Evolutionary conservation across 2,329 filamentous ascomycete species (phyloP).

Genomic region (Hymenoscyphus repandus): DNA sequence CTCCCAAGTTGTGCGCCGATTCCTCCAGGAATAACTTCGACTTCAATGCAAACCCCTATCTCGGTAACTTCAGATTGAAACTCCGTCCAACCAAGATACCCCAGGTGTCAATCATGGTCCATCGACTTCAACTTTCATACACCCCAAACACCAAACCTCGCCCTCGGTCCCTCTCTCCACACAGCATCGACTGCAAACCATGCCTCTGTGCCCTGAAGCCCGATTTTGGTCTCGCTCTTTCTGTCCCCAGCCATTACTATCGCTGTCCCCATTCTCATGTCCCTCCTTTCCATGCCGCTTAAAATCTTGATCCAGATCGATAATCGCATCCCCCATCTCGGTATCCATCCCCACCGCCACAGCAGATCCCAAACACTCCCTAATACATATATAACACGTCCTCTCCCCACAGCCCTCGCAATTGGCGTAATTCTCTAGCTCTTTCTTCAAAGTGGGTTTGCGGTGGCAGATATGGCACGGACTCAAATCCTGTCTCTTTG

Average conservation of each 20-base stretch:
- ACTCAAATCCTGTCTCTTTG: constrained; percentile 32
- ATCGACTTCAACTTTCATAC: constrained; percentile 36
- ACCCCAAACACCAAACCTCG: constrained; percentile 62
- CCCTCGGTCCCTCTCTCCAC: constrained; percentile 60
- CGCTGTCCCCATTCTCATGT: background rate
- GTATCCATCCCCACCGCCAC: constrained; percentile 19
- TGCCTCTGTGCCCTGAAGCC: constrained; percentile 28
- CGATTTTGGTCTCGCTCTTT: background rate
- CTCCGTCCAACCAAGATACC: too few species aligned
- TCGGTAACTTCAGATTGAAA: background rate
- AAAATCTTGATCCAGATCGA: background rate
- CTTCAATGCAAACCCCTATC: background rate
- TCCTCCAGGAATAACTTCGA: background rate
- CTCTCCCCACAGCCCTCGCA: constrained; percentile 57
- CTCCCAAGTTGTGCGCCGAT: background rate
- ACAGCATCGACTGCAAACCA: constrained; percentile 64
- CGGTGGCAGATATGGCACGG: constrained; percentile 66
- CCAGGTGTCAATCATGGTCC: background rate
- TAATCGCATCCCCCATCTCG: constrained; percentile 7
- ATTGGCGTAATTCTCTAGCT: constrained; percentile 61
- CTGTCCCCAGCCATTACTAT: constrained; percentile 1
- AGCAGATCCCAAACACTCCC: constrained; percentile 52
- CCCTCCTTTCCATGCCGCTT: background rate
- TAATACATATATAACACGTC: constrained; percentile 65
- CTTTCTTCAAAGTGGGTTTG: constrained; percentile 57